Evolutionary conservation across 148 eudicot species (phyloP).

Genomic region (Rhododendron griersonianum): DNA sequence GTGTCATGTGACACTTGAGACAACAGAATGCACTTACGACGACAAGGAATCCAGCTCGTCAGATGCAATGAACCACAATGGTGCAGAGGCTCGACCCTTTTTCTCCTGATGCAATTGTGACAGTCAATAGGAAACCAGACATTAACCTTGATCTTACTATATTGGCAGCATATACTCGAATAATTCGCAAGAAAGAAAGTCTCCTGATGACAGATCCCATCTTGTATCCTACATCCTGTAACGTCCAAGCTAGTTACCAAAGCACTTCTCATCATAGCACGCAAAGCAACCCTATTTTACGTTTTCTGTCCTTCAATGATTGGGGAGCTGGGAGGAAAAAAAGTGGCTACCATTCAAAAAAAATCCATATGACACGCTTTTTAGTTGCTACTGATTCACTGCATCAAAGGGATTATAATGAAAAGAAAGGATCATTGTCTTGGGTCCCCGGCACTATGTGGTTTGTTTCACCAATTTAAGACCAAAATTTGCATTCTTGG

Average conservation of each 20-base stretch:
- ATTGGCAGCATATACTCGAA: neutral
- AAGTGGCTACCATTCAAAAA: too few species aligned
- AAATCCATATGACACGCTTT: neutral
- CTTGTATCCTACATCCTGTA: neutral
- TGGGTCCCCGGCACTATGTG: neutral
- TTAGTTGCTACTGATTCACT: neutral
- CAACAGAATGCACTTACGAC: conserved; percentile 46
- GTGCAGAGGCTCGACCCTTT: conserved; percentile 72
- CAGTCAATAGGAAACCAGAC: neutral
- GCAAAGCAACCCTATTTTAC: neutral
- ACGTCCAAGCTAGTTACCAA: neutral
- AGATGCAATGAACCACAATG: conserved; percentile 70
- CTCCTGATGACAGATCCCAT: neutral
- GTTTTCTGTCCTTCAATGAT: neutral
- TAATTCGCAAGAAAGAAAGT: neutral
- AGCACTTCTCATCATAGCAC: neutral
- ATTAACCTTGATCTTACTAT: neutral
- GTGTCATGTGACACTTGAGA: conserved; percentile 6
- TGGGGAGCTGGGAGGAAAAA: neutral
- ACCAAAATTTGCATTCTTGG: neutral
- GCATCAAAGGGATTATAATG: neutral
- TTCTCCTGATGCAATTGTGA: conserved; percentile 49
- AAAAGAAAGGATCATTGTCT: neutral
- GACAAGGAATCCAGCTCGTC: conserved; percentile 77
- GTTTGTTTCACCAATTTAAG: neutral